A percentile compares a stretch with the other conserved stretches of the same genome.
Evolutionary conservation across 2,329 filamentous ascomycete genomes (phyloP).

Genomic region (Botryotinia globosa): DNA sequence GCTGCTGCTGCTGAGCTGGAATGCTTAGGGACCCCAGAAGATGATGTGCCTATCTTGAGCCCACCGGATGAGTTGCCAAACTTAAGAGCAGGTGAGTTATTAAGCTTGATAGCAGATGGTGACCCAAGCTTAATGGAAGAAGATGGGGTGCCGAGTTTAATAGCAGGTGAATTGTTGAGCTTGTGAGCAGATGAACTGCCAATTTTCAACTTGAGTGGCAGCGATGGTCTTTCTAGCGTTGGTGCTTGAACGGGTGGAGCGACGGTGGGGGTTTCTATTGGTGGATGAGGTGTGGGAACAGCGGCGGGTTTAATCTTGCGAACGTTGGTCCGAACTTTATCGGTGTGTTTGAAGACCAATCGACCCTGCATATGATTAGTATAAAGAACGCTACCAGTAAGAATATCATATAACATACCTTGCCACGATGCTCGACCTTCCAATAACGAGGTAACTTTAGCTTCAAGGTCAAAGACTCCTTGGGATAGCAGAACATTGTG

Average conservation of each 20-base stretch:
- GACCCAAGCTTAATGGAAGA: neutral
- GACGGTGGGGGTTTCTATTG: slow-evolving; percentile 2
- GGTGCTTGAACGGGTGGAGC: neutral
- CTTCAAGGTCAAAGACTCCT: slow-evolving; percentile 46
- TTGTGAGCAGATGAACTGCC: neutral
- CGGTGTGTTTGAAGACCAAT: slow-evolving; percentile 34
- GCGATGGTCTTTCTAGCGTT: slow-evolving; percentile 7
- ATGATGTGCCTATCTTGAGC: neutral
- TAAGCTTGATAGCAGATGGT: neutral
- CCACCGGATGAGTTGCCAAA: neutral
- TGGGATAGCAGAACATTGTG: slow-evolving; percentile 49
- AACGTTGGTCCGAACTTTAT: slow-evolving; percentile 32
- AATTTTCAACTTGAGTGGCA: slow-evolving; percentile 17
- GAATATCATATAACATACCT: slow-evolving; percentile 32
- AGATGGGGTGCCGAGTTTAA: neutral
- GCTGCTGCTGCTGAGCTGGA: neutral
- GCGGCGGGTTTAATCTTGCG: slow-evolving; percentile 5
- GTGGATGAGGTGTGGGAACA: slow-evolving; percentile 7
- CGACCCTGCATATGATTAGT: slow-evolving; percentile 30
- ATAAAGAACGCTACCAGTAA: slow-evolving; percentile 7
- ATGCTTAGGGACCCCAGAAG: neutral
- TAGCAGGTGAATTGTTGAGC: neutral
- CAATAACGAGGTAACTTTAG: slow-evolving; percentile 49
- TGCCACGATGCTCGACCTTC: slow-evolving; percentile 42
- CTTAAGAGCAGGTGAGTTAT: neutral